Conservation (phyloP, 1,284 basidiomycete genomes). For the Taiwanofungus camphoratus region DNA sequence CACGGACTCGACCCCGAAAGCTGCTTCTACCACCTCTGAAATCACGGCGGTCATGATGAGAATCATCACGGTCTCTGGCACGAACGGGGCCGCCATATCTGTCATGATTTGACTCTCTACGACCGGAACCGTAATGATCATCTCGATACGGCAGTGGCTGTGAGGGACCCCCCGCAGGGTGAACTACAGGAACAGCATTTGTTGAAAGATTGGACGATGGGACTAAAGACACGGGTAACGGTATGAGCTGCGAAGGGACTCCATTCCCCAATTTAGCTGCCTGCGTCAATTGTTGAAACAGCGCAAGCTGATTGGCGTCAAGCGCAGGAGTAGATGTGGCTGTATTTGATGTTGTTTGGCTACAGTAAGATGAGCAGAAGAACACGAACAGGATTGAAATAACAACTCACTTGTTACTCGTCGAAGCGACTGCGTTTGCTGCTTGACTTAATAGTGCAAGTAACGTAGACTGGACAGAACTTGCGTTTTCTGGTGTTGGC, state of each 20-base stretch:
- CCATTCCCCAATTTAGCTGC: slow-evolving; percentile 41
- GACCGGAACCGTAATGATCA: slow-evolving; percentile 36
- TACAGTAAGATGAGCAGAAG: slow-evolving; percentile 27
- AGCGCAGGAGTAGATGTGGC: slow-evolving; percentile 31
- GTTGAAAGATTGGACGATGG: slow-evolving; percentile 25
- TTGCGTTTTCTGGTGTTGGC: slow-evolving; percentile 26
- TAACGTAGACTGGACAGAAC: slow-evolving; percentile 53
- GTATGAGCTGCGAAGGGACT: slow-evolving; percentile 26
- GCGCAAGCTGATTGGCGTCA: slow-evolving; percentile 54
- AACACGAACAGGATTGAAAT: slow-evolving; percentile 1
- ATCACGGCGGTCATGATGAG: slow-evolving; percentile 33
- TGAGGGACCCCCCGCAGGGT: slow-evolving; percentile 27
- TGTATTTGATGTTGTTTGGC: slow-evolving; percentile 62
- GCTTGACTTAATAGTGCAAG: slow-evolving; percentile 65
- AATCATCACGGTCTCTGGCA: slow-evolving; percentile 34
- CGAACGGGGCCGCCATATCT: slow-evolving; percentile 45
- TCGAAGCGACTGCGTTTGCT: slow-evolving; percentile 28
- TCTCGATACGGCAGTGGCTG: slow-evolving; percentile 36
- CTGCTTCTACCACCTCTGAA: slow-evolving; percentile 41
- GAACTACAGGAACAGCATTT: slow-evolving; percentile 29
- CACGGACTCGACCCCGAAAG: slow-evolving; percentile 35
- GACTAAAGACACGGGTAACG: slow-evolving; percentile 28
- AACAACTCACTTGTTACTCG: slow-evolving; percentile 22
- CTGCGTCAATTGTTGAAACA: slow-evolving; percentile 69
- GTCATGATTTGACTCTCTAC: slow-evolving; percentile 40